Percentiles rank a stretch among this genome's conserved stretches.
Conservation (phyloP, 441 rosid species). For the Erodium texanum region DNA sequence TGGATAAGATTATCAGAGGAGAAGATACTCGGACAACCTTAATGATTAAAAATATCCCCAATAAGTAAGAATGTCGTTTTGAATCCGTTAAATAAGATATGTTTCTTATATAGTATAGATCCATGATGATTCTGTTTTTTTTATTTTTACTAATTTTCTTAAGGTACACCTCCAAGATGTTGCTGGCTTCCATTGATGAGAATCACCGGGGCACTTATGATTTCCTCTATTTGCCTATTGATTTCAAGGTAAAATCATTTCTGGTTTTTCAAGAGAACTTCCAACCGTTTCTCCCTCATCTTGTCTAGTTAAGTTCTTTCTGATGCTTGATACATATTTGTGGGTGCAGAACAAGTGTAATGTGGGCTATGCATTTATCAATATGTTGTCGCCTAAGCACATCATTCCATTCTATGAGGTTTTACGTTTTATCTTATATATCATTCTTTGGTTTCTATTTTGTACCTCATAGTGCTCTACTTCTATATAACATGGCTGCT, state of each 20-base stretch:
- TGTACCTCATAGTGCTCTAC: not conserved
- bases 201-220: not conserved
- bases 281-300: not conserved
- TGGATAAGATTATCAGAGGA: constrained; percentile 57
- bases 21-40: constrained; percentile 74
- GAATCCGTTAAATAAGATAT: not conserved
- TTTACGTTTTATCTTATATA: not conserved
- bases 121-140: not conserved
- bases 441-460: not conserved
- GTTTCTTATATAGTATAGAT: not conserved
- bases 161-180: not conserved
- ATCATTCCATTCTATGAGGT: not conserved
- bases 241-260: not conserved
- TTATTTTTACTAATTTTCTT: no score
- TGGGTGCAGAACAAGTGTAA: not conserved
- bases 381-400: not conserved
- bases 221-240: not conserved
- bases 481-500: not conserved
- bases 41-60: constrained; percentile 81
- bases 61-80: constrained; percentile 47
- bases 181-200: not conserved
- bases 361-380: not conserved
- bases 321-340: not conserved
- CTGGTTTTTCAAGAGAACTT: not conserved
- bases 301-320: not conserved